A percentile compares a stretch with the other conserved stretches of the same genome.
Conservation (phyloP, 2,329 filamentous ascomycete genomes). For the Fusarium stilboides region DNA sequence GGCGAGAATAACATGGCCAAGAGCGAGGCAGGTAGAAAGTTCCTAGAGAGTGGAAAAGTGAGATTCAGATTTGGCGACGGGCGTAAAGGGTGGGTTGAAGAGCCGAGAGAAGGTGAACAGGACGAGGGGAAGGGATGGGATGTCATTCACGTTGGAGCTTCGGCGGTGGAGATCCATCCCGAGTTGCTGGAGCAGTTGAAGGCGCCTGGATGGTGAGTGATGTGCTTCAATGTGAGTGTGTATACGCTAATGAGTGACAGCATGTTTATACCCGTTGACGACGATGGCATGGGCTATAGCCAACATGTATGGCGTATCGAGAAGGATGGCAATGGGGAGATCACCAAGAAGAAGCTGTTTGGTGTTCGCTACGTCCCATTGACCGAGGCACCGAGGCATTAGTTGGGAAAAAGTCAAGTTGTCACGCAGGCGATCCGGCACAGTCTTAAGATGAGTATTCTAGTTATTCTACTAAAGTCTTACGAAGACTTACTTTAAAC, state of each 20-base stretch:
- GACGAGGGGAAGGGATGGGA: slow-evolving; percentile 78
- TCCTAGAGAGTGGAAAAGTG: slow-evolving; percentile 77
- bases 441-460: too few species aligned
- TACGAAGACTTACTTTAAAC: too few species aligned
- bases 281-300: slow-evolving; percentile 59
- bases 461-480: too few species aligned
- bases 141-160: slow-evolving; percentile 95
- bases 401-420: background rate
- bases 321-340: slow-evolving; percentile 75
- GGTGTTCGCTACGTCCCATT: slow-evolving; percentile 84
- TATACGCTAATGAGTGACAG: slow-evolving; percentile 54
- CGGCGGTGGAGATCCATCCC: slow-evolving; percentile 80
- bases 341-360: slow-evolving; percentile 74
- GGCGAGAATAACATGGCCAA: slow-evolving; percentile 77
- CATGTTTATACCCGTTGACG: slow-evolving; percentile 84
- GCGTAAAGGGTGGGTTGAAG: slow-evolving; percentile 72
- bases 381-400: slow-evolving; percentile 73
- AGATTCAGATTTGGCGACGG: slow-evolving; percentile 84
- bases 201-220: slow-evolving; percentile 75
- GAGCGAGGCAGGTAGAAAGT: slow-evolving; percentile 67
- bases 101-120: slow-evolving; percentile 60
- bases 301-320: slow-evolving; percentile 84
- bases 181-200: slow-evolving; percentile 83
- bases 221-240: rapidly evolving
- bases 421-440: too few species aligned